A percentile compares a stretch with the other conserved stretches of the same genome.
These are phyloP conservation scores for Syncephalastrum racemosum DNA, from an alignment of 371 early-diverging fungal species.

Conservation along the genomic window DNA sequence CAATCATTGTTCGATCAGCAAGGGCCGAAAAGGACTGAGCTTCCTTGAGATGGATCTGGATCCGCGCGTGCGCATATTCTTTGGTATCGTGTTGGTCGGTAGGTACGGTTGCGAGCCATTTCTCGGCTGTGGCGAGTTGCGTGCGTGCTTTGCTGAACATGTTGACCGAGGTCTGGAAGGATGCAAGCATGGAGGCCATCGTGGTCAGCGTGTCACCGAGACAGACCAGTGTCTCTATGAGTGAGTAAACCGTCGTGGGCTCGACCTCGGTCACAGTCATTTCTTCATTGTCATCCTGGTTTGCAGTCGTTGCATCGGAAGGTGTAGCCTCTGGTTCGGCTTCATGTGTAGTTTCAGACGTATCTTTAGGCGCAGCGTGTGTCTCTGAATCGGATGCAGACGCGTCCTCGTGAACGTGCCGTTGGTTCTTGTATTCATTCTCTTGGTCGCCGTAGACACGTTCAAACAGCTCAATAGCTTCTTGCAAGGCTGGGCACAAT, in stretches of 20 bases:
- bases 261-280: conserved; percentile 44
- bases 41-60: conserved; percentile 55
- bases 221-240: conserved; percentile 42
- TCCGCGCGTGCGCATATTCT: conserved; percentile 28
- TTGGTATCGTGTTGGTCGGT: conserved; percentile 23
- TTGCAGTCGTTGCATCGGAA: neutral
- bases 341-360: too few species aligned
- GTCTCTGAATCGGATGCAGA: conserved; percentile 2
- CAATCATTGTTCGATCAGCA: conserved; percentile 58
- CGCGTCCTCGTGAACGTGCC: conserved; percentile 1
- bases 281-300: conserved; percentile 7
- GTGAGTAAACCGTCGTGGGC: conserved; percentile 39
- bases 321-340: neutral
- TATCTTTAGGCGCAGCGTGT: neutral
- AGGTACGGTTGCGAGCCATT: conserved; percentile 24
- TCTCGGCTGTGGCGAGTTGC: conserved; percentile 38
- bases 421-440: conserved; percentile 32
- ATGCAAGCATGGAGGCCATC: conserved; percentile 50
- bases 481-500: conserved; percentile 37
- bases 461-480: conserved; percentile 55
- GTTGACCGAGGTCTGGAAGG: conserved; percentile 34
- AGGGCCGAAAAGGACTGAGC: conserved; percentile 56
- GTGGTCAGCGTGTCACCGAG: conserved; percentile 45
- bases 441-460: conserved; percentile 50
- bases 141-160: conserved; percentile 36